Conservation (phyloP, 73 alveolate species). For the Blepharisma stoltei region DNA sequence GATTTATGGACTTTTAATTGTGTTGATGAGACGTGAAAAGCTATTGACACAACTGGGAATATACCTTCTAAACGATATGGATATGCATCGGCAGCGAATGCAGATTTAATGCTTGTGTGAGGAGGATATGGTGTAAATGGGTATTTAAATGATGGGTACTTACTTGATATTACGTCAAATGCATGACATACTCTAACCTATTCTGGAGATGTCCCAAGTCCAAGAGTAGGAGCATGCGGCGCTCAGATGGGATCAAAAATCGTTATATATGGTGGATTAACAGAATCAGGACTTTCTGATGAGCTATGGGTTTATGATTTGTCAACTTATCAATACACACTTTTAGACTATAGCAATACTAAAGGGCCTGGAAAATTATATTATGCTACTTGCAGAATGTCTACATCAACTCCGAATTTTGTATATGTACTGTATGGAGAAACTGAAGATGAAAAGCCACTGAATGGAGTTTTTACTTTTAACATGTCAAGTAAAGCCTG, state of each 20-base stretch:
- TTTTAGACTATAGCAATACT: neutral
- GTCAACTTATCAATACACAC: neutral
- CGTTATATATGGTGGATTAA: neutral
- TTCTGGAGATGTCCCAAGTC: no score
- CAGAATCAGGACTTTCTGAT: neutral
- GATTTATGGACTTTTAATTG: slow-evolving; percentile 21
- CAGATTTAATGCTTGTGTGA: slow-evolving; percentile 8
- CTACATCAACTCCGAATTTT: no score
- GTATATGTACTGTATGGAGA: no score
- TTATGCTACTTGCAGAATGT: neutral
- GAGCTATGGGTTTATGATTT: neutral
- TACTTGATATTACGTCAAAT: no score
- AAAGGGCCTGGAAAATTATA: neutral
- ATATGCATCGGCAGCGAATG: slow-evolving; percentile 7
- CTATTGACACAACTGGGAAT: neutral
- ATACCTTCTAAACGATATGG: slow-evolving; percentile 8
- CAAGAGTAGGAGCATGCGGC: no score
- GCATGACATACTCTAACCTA: no score
- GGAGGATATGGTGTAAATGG: slow-evolving; percentile 11
- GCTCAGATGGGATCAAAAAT: no score
- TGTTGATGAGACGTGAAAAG: neutral
- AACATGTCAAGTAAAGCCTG: no score
- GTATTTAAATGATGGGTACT: no score
- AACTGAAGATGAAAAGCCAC: no score
- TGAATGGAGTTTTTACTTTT: no score